Conservation (phyloP, 2,329 filamentous ascomycete genomes). For the Nothopassalora personata region DNA sequence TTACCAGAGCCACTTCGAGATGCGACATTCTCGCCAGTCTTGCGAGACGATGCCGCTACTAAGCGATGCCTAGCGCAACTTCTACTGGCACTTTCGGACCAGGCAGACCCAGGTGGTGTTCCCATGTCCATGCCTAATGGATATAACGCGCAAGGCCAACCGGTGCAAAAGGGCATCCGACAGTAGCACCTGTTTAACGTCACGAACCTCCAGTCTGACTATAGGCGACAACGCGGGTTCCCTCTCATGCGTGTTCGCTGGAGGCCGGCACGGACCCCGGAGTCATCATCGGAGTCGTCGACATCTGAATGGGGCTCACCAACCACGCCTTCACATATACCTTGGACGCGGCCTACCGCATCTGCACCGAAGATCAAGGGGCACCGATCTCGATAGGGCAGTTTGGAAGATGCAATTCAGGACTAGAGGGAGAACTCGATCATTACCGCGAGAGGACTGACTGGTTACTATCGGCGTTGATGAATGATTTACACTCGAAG, state of each 20-base stretch:
- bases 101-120: constrained; percentile 28
- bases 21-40: constrained; percentile 91
- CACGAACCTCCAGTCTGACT: not conserved
- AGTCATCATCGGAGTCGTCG: too few relatives aligned
- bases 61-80: constrained; percentile 97
- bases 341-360: too few relatives aligned
- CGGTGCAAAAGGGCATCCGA: not conserved
- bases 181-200: not conserved
- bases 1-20: constrained; percentile 97
- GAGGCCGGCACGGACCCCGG: too few relatives aligned
- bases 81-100: constrained; percentile 87
- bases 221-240: too few relatives aligned
- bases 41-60: constrained; percentile 93
- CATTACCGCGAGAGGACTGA: not conserved
- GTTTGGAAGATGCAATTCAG: too few relatives aligned
- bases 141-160: constrained; percentile 14
- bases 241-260: too few relatives aligned
- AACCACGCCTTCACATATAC: too few relatives aligned
- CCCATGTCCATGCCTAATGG: constrained; percentile 12
- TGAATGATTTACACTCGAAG: not conserved
- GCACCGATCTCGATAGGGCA: too few relatives aligned
- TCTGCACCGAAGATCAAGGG: too few relatives aligned
- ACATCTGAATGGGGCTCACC: too few relatives aligned
- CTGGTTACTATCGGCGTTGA: not conserved
- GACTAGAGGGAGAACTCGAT: too few relatives aligned